These are phyloP conservation scores for Micractinium conductrix DNA, from an alignment of 139 green algal genomes.

Conservation along the genomic window DNA sequence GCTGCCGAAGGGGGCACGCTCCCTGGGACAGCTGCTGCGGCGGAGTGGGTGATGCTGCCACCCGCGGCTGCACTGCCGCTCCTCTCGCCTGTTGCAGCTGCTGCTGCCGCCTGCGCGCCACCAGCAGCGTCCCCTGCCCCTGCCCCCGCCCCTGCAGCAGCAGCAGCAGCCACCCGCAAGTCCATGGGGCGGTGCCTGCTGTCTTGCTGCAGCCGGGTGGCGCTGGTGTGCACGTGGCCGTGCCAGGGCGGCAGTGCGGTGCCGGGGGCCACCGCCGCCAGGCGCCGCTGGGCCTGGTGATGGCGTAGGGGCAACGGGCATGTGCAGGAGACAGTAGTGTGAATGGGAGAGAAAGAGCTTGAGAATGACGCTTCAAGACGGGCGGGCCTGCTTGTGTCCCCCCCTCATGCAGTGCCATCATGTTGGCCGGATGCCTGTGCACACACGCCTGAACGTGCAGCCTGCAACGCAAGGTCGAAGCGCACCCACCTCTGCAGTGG, in stretches of 20 bases:
- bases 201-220: slow-evolving; percentile 51
- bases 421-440: too few relatives aligned
- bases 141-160: not conserved
- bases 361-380: too few relatives aligned
- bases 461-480: not conserved
- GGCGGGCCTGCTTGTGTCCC: too few relatives aligned
- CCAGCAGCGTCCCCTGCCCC: not conserved
- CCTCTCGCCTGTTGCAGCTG: not conserved
- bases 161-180: slow-evolving; percentile 43
- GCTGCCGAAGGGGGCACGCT: not conserved
- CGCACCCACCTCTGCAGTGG: slow-evolving; percentile 54
- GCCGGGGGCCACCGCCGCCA: slow-evolving; percentile 11
- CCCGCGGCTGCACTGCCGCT: slow-evolving; percentile 16
- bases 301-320: not conserved
- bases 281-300: slow-evolving; percentile 12
- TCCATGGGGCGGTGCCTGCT: slow-evolving; percentile 75
- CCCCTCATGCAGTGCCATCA: too few relatives aligned
- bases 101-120: not conserved
- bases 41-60: not conserved
- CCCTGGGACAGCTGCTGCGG: not conserved
- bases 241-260: slow-evolving; percentile 26
- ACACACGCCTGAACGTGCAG: slow-evolving; percentile 1
- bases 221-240: slow-evolving; percentile 58
- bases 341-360: too few relatives aligned
- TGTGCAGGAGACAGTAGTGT: not conserved